A percentile compares a stretch with the other conserved stretches of the same genome.
Conservation (phyloP, 352 stramenopile genomes). For the Plasmopara viticola region DNA sequence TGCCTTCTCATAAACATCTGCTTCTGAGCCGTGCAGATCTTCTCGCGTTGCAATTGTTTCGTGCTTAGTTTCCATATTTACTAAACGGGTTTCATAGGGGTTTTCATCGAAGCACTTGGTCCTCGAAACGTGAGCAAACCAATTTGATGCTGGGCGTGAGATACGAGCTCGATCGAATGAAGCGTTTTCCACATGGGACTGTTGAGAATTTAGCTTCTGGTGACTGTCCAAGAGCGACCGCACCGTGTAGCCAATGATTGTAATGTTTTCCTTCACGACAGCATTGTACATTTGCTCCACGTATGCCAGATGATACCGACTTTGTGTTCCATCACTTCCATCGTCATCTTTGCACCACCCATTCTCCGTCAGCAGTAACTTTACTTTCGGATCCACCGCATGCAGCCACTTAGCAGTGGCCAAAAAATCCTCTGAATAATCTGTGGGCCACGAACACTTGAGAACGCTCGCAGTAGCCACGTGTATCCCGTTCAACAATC, state of each 20-base stretch:
- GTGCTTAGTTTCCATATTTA: constrained; percentile 8
- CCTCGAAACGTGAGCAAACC: constrained; percentile 46
- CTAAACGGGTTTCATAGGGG: constrained; percentile 4
- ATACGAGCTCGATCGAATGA: constrained; percentile 31
- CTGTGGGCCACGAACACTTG: constrained; percentile 36
- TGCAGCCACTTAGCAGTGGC: constrained; percentile 66
- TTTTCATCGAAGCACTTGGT: constrained; percentile 51
- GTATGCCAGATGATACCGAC: constrained; percentile 53
- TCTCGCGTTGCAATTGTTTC: constrained; percentile 7
- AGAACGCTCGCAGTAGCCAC: constrained; percentile 14
- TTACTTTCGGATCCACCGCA: constrained; percentile 30
- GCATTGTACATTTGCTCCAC: constrained; percentile 54
- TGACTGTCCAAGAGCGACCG: constrained; percentile 95
- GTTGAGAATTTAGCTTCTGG: constrained; percentile 28
- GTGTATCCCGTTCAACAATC: constrained; percentile 49
- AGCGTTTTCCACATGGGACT: constrained; percentile 1
- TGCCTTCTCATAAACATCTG: constrained; percentile 4
- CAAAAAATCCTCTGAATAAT: constrained; percentile 47
- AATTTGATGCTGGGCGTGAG: constrained; percentile 27
- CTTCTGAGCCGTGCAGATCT: constrained; percentile 7
- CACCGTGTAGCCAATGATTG: constrained; percentile 88
- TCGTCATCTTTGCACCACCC: constrained; percentile 50
- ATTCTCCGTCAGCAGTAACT: constrained; percentile 66
- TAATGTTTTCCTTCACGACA: constrained; percentile 50
- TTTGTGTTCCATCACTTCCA: constrained; percentile 46